A percentile compares a stretch with the other conserved stretches of the same genome.
Conservation (phyloP, 208 protist species). For the Crithidia acanthocephali region DNA sequence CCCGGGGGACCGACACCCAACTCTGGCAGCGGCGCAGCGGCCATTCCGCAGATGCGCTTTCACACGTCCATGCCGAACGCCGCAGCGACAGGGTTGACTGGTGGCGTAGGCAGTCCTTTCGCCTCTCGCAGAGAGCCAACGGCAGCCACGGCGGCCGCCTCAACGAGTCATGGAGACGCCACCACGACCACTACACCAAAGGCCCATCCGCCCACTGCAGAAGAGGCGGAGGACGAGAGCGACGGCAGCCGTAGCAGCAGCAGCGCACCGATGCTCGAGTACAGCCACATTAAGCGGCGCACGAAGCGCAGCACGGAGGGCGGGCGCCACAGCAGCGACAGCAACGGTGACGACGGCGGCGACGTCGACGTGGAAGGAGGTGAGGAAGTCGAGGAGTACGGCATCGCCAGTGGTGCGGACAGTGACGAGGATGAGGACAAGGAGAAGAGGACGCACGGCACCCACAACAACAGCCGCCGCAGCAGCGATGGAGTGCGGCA, state of each 20-base stretch:
- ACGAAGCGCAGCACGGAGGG: background rate
- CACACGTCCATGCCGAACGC: constrained; percentile 14
- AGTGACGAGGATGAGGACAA: background rate
- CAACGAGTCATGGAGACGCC: background rate
- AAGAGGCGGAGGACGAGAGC: background rate
- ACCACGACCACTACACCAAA: constrained; percentile 11
- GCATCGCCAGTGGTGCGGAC: background rate
- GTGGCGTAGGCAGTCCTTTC: background rate
- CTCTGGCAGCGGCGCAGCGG: background rate
- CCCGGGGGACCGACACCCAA: background rate
- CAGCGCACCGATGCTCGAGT: constrained; percentile 32
- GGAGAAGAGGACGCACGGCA: background rate
- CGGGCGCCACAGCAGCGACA: no score
- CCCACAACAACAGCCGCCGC: background rate
- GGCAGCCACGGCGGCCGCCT: constrained; percentile 1
- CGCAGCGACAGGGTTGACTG: background rate
- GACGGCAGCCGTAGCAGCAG: constrained; percentile 8
- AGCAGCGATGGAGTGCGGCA: no score
- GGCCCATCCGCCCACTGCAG: background rate
- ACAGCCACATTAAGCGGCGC: constrained; percentile 33
- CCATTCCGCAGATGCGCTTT: constrained; percentile 6
- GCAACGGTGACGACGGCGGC: background rate
- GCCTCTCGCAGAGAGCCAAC: no score
- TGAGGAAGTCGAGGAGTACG: background rate
- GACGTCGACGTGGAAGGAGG: background rate